Percentiles rank a stretch among this genome's conserved stretches.
phyloP scores from a whole-genome alignment of 106 monocot genomes.

The Alisma plantagoaquatica region DNA sequence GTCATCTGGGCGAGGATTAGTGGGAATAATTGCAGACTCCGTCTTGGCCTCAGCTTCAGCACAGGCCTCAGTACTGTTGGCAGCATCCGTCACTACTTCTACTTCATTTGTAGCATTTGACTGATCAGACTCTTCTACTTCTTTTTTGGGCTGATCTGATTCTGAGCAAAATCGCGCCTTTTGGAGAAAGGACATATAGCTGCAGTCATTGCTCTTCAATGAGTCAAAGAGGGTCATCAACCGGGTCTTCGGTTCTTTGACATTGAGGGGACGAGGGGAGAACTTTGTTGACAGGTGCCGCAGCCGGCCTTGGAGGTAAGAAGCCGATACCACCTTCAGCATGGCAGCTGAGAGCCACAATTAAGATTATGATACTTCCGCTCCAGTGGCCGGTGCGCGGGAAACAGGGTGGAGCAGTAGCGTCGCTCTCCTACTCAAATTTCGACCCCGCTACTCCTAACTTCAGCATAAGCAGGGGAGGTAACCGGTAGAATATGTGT shows the following conservation, averaged over 20 bases:
- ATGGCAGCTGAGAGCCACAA: too few species aligned
- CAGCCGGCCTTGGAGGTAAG: background rate
- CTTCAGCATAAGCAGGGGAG: too few species aligned
- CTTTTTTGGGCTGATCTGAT: constrained; percentile 14
- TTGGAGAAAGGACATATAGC: background rate
- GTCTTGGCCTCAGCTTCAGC: constrained; percentile 27
- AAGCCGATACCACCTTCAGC: background rate
- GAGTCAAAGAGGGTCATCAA: background rate
- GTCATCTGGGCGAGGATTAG: constrained; percentile 64
- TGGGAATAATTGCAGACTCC: constrained; percentile 50
- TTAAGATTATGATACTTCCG: too few species aligned
- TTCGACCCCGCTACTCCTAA: too few species aligned
- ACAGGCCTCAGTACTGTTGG: constrained; percentile 1
- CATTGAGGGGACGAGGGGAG: background rate
- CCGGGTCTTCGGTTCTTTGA: background rate
- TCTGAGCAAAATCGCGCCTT: constrained; percentile 56
- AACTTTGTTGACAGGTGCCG: background rate
- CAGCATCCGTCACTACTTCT: constrained; percentile 12
- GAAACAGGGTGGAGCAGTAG: too few species aligned
- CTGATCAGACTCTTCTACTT: constrained; percentile 17
- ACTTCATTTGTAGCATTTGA: constrained; percentile 11
- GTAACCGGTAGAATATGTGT: too few species aligned
- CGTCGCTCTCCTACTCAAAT: too few species aligned
- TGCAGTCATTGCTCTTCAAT: background rate
- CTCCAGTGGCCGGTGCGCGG: too few species aligned